Conservation (phyloP, 2,329 filamentous ascomycete species). For the Phaeoacremonium minimum region DNA sequence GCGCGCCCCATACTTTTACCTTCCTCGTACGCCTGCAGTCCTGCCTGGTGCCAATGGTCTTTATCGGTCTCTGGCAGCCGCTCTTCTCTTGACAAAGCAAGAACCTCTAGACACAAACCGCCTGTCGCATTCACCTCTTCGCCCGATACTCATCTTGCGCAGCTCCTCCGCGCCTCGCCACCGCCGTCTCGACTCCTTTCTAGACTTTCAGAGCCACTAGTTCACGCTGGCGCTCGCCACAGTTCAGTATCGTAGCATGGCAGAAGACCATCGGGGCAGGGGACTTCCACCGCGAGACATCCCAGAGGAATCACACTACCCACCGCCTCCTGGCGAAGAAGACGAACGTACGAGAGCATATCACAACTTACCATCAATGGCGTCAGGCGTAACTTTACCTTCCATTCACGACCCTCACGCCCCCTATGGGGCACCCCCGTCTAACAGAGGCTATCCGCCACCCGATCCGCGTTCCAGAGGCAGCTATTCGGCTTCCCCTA, state of each 20-base stretch:
- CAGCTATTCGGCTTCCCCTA: conserved; percentile 15
- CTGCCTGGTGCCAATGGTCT: not conserved
- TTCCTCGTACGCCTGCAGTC: not conserved
- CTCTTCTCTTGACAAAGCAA: no score
- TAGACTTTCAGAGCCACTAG: not conserved
- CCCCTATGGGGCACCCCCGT: conserved; percentile 19
- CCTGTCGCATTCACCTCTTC: not conserved
- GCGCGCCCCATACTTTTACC: not conserved
- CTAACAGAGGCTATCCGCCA: conserved; percentile 32
- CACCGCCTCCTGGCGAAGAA: conserved; percentile 34
- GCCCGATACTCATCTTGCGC: not conserved
- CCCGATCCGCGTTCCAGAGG: conserved; percentile 18
- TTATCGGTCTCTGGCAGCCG: not conserved
- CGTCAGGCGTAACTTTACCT: conserved; percentile 41
- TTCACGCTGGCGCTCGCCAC: conserved; percentile 20
- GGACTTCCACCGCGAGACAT: conserved; percentile 27
- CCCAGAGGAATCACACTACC: conserved; percentile 36
- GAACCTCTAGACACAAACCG: not conserved
- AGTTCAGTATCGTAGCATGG: conserved; percentile 27
- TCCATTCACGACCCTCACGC: conserved; percentile 43
- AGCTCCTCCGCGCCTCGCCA: not conserved
- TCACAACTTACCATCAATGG: conserved; percentile 30
- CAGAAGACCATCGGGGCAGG: conserved; percentile 28
- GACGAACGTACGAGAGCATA: conserved; percentile 30
- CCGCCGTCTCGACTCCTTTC: not conserved